Base-by-base conservation (phyloP, 768 basidiomycete genomes). In the Russula vinacea region DNA sequence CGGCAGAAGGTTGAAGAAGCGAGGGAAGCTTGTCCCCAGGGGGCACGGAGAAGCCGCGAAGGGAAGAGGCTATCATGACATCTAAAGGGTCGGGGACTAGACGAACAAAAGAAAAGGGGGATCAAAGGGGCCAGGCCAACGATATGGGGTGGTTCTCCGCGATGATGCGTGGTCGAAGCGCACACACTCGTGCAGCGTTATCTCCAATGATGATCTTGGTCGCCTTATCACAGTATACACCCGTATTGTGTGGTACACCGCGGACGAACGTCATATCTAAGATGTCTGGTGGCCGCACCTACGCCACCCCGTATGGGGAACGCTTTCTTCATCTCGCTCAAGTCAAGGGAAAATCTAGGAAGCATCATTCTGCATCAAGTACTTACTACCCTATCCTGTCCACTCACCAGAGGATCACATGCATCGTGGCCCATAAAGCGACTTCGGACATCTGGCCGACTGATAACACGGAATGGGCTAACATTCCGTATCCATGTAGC, bases 181-280 rank as follows among this genome's bases (percentile, higher is more conserved):
- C 32, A 19, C 44, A 10, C n/a, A 45, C 16, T 9, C 17, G 5
- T 52, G 51, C 29, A 52, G 8, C 51, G 51, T 33, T 52, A 52
- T 52, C 51, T 32, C 51, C 51, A 32, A 52, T 32, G 51, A 52
- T 52, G 29, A 52, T 52, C 51, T 52, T 19, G 40, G 42, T 22
- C 16, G 45, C 22, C n/a, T n/a, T 22, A 19, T n/a, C 19, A 42
- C n/a, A n/a, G n/a, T n/a, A n/a, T n/a, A n/a, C n/a, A n/a, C n/a
- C n/a, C n/a, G 3, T 44, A n/a, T 19, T n/a, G 44, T 44, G n/a
- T 51, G 26, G 14, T 16, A 11, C 51, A 33, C 51, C 51, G 51
- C 51, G 51, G 51, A 52, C 29, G 17, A 50, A 29, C 51, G 29
- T 52, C 51, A 29, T 32, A 17, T 32, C 50, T 51, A 26, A 26